Evolutionary conservation across 2,329 filamentous ascomycete genomes (phyloP), one percentile per base, ranked within the genome.

Genomic region (Alternaria longipes): DNA sequence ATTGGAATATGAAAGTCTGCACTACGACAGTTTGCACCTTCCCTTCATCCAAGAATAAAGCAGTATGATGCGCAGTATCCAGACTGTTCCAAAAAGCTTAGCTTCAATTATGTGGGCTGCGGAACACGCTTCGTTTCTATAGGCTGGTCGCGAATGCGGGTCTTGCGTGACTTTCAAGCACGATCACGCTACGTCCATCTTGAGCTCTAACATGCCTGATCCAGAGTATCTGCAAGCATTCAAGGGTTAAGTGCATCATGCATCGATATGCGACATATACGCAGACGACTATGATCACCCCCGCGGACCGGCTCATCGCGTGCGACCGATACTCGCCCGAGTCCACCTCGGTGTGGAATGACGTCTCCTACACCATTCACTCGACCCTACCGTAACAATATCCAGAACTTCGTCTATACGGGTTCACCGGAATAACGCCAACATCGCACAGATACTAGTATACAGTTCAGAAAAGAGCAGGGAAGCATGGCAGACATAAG

Each of bases 61-160:
- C 46, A 34, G 46, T 20, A 24, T 49, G 46, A 49, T 4, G 20
- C 5, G 20, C 34, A n/a, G 1, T 38, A 9, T 26, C 20, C 46
- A 36, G n/a, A 18, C 20, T 26, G 30, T 26, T 26, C 34, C 20
- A 20, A 38, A 50, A 24, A 14, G 28, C 0, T 5, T 50, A 26
- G 46, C 1, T 20, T 50, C 46, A 34, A 38, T 36, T 12, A 36
- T 36, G 46, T 38, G 46, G 46, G 32, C 26, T 53, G 55, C 55
- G 55, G 55, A 53, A 40, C 32, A 57, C 38, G 38, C 47, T 34
- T 36, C 47, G 26, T 40, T 42, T 51, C 28, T 30, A 59, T 59
- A 59, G 56, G 56, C 56, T 28, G 46, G 36, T 54, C 18, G 41
- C 14, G 14, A 22, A 52, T 42, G 40, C 45, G 44, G 44, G 30